These are phyloP conservation scores for Aspergillus ustus DNA, from an alignment of 2,329 filamentous ascomycete species.

Conservation along the genomic window DNA sequence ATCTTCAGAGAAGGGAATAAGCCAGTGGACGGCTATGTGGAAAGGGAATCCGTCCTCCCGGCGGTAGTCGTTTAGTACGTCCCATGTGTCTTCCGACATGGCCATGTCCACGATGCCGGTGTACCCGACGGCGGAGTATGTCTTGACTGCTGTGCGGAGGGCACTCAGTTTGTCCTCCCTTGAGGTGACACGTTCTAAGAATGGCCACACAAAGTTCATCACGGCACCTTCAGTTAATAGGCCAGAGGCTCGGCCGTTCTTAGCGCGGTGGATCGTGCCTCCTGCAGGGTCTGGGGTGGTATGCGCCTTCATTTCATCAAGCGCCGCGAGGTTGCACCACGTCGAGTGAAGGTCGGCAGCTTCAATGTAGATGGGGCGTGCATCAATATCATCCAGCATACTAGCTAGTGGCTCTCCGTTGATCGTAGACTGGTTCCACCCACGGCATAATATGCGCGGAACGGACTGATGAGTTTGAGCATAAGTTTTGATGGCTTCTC, in stretches of 20 bases:
- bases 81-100: constrained; percentile 55
- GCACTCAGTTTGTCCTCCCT: constrained; percentile 48
- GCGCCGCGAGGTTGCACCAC: constrained; percentile 55
- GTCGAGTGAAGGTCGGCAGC: constrained; percentile 55
- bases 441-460: constrained; percentile 50
- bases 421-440: constrained; percentile 56
- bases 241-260: constrained; percentile 46
- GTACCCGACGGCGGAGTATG: constrained; percentile 51
- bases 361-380: constrained; percentile 55
- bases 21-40: constrained; percentile 53
- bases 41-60: constrained; percentile 39
- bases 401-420: constrained; percentile 47
- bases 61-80: constrained; percentile 44
- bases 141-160: constrained; percentile 46
- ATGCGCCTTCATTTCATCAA: constrained; percentile 50
- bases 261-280: constrained; percentile 52
- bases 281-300: constrained; percentile 48
- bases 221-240: constrained; percentile 52
- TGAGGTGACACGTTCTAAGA: constrained; percentile 47
- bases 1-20: constrained; percentile 48
- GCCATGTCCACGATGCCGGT: constrained; percentile 58
- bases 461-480: constrained; percentile 43
- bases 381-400: constrained; percentile 53
- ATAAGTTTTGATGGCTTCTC: constrained; percentile 42
- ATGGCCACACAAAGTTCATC: constrained; percentile 53